Evolutionary conservation across 2,329 filamentous ascomycete genomes (phyloP).

Genomic region (Aspergillus ustus): DNA sequence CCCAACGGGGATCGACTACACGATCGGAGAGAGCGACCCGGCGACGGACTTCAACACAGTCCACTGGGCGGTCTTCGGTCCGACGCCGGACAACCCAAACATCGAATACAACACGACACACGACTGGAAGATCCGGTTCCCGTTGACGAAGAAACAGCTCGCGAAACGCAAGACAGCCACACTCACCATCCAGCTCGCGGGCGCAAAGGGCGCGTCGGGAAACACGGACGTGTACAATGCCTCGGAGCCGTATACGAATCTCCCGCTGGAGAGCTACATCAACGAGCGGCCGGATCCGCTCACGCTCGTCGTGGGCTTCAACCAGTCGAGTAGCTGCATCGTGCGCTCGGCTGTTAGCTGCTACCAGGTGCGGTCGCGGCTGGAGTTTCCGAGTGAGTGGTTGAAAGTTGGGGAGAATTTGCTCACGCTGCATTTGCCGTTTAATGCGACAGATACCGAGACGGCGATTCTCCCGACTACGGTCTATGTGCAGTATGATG

Average conservation of each 20-base stretch:
- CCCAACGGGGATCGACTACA: slow-evolving; percentile 62
- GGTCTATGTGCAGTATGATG: slow-evolving; percentile 70
- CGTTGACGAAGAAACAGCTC: slow-evolving; percentile 51
- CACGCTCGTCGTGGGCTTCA: slow-evolving; percentile 46
- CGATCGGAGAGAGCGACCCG: slow-evolving; percentile 58
- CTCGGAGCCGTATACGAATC: slow-evolving; percentile 57
- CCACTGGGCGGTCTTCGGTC: slow-evolving; percentile 68
- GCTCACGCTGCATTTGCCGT: slow-evolving; percentile 63
- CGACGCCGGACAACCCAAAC: slow-evolving; percentile 41
- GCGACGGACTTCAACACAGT: slow-evolving; percentile 64
- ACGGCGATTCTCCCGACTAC: slow-evolving; percentile 59
- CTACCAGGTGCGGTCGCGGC: slow-evolving; percentile 66
- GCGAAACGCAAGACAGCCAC: slow-evolving; percentile 54
- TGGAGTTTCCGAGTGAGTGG: slow-evolving; percentile 57
- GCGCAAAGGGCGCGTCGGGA: slow-evolving; percentile 64
- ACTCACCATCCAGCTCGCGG: slow-evolving; percentile 67
- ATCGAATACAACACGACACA: slow-evolving; percentile 50
- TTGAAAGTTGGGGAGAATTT: slow-evolving; percentile 60
- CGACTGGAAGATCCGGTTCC: slow-evolving; percentile 64
- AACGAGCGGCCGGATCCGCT: slow-evolving; percentile 46
- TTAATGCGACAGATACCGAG: slow-evolving; percentile 63
- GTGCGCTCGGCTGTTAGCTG: slow-evolving; percentile 65
- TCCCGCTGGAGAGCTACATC: slow-evolving; percentile 57
- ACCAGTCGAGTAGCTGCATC: slow-evolving; percentile 64
- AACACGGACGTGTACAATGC: slow-evolving; percentile 65